Evolutionary conservation across 768 basidiomycete species (phyloP).

Genomic region (Psilocybe cyanescens): DNA sequence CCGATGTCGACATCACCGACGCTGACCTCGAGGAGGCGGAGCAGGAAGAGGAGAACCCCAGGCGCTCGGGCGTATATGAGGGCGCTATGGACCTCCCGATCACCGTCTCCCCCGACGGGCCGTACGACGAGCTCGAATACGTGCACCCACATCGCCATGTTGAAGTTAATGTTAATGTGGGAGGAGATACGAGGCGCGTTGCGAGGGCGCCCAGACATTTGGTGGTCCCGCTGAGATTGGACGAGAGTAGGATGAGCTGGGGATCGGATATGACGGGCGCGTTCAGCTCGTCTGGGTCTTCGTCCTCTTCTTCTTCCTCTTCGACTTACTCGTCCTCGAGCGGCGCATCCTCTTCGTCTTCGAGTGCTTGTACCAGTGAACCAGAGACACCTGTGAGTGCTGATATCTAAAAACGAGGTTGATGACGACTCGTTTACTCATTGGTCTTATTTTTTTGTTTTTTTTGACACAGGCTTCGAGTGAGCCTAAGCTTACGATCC

Average conservation of each 20-base stretch:
- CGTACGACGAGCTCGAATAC: not conserved
- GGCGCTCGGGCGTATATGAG: not conserved
- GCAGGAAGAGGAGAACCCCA: not conserved
- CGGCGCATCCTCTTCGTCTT: too few species aligned
- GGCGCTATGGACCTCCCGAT: not conserved
- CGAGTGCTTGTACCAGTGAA: too few species aligned
- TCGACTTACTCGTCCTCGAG: not conserved
- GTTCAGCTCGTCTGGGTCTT: too few species aligned
- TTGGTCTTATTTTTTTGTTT: not conserved
- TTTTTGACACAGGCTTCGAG: too few species aligned
- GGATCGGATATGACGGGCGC: not conserved
- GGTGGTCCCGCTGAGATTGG: not conserved
- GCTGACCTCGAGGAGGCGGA: not conserved
- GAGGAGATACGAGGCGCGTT: not conserved
- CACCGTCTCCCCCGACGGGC: not conserved
- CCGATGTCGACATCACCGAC: not conserved
- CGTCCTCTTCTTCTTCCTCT: constrained; percentile 13
- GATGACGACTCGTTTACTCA: not conserved
- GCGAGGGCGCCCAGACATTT: not conserved
- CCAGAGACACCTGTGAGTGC: too few species aligned
- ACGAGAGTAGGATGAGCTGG: not conserved
- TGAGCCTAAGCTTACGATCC: constrained; percentile 25
- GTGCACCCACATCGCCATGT: too few species aligned
- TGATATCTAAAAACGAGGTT: not conserved
- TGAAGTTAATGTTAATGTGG: not conserved